A percentile compares a stretch with the other conserved stretches of the same genome.
These are phyloP conservation scores for Pseudognaphalium luteoalbum DNA, from an alignment of 129 eudicot species.

Conservation along the genomic window DNA sequence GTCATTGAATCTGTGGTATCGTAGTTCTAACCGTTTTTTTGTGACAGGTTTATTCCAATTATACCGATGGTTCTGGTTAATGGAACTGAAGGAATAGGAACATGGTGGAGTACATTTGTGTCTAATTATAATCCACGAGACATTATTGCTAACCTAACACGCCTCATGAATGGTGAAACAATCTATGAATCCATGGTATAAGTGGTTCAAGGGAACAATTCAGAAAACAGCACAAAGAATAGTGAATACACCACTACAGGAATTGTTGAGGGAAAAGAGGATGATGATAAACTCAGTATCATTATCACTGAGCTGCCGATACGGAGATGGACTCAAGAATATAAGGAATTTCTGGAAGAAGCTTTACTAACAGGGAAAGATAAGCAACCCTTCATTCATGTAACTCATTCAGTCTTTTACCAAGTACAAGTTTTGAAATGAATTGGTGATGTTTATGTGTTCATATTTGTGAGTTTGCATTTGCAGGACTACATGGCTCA, in stretches of 20 bases:
- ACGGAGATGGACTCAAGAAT: constrained; percentile 86
- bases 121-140: constrained; percentile 90
- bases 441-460: neutral
- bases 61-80: constrained; percentile 86
- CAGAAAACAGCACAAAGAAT: constrained; percentile 63
- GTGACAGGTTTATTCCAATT: constrained; percentile 75
- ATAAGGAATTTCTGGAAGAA: constrained; percentile 75
- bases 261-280: constrained; percentile 59
- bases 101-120: constrained; percentile 89
- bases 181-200: constrained; percentile 98
- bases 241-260: constrained; percentile 57
- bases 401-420: neutral
- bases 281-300: constrained; percentile 17
- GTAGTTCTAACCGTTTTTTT: neutral
- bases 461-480: constrained; percentile 3
- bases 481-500: constrained; percentile 65
- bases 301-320: constrained; percentile 75
- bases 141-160: constrained; percentile 69
- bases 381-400: constrained; percentile 77
- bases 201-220: constrained; percentile 72
- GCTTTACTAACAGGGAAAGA: constrained; percentile 48
- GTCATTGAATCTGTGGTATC: neutral
- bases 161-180: constrained; percentile 56
- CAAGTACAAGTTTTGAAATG: no score
- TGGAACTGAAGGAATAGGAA: constrained; percentile 98